Base-by-base conservation (phyloP, 2,329 filamentous ascomycete genomes). In the Daldinia sp. region DNA sequence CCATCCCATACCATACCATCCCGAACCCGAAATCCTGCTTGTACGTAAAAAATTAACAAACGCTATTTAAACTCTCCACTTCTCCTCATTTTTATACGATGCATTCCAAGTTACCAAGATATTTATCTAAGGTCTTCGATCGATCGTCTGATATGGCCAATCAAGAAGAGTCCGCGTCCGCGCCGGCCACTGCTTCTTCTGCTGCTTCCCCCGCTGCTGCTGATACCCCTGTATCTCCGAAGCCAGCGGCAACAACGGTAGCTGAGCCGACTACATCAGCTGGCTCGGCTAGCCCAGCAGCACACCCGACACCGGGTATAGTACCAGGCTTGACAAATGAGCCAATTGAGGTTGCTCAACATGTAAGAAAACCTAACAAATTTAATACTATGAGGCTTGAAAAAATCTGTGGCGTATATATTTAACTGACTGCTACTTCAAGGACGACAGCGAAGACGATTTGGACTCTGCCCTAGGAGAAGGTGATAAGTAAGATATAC, bases 401-500 rank as follows among this genome's bases (percentile, higher is more conserved):
- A 26, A 42, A 35, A 23, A 4, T 20, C 20, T n/a, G 23, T 42
- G 26, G 6, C 30, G 9, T 41, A 18, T 58, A 1, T 26, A 56
- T 44, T 50, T 60, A 20, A 53, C 63, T 69, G 56, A 69, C 58
- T n/a, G 60, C 56, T 18, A 0, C 9, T 48, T 42, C 39, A 62
- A 69, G 28, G 63, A 67, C 5, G 61, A 63, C 15, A 54, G 64
- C 35, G 65, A 71, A 7, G 67, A 62, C 20, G 71, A 73, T 53
- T 18, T 9, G 13, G 51, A 54, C 23, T 73, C 71, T 20, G 71
- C 71, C 9, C 41, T 73, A 20, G 71, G 69, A 46, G 59, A 60
- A 3, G 65, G 65, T 23, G 71, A 73, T 28, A 66, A 63, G 71
- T 73, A 68, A 53, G 65, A 58, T 13, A 51, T 57, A 26, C 42